Evolutionary conservation across 2,329 filamentous ascomycete genomes (phyloP), one percentile per base, ranked within the genome.

Genomic region (Orbilia blumenaviensis): DNA sequence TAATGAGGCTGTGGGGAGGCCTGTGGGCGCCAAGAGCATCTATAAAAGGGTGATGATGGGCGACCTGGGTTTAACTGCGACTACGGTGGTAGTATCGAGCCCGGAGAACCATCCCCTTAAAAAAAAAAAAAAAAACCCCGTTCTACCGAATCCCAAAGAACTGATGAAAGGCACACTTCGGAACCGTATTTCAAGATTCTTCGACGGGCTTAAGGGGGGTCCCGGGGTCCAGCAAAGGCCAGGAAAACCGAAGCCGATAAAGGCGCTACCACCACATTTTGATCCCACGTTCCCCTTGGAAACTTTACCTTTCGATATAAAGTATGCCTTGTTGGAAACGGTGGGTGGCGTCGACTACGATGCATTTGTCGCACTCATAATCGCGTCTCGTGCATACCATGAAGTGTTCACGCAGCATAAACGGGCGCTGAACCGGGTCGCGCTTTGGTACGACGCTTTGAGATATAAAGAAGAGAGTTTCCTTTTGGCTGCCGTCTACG

Each of bases 251-350:
- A 23, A 38, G 3, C 29, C 32, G 9, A 27, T 18, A 36, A 56
- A 14, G 18, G 1, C 16, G 16, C 48, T 54, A 1, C 52, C 18
- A 12, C 52, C 32, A 25, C 52, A 38, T 16, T 23, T 38, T n/a
- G 10, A 38, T 25, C 8, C 52, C 10, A 16, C 32, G 2, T 56
- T 38, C 2, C 52, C 62, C 18, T 42, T 66, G 2, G 38, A 56
- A 38, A 23, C 34, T 34, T n/a, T 66, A 8, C 62, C 62, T 3
- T 66, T 54, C 62, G 62, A 66, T 41, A 52, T 66, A 21, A 66
- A 66, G n/a, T 66, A 54, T 27, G 34, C 32, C 7, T n/a, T 66
- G 8, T 25, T 66, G 14, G 25, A 66, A 6, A 41, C 62, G 2
- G 9, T 32, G 3, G 41, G 14, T 1, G 10, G 8, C 23, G 7